phyloP scores from a whole-genome alignment of 257 asterid genomes.

The Przewalskia tangutica region DNA sequence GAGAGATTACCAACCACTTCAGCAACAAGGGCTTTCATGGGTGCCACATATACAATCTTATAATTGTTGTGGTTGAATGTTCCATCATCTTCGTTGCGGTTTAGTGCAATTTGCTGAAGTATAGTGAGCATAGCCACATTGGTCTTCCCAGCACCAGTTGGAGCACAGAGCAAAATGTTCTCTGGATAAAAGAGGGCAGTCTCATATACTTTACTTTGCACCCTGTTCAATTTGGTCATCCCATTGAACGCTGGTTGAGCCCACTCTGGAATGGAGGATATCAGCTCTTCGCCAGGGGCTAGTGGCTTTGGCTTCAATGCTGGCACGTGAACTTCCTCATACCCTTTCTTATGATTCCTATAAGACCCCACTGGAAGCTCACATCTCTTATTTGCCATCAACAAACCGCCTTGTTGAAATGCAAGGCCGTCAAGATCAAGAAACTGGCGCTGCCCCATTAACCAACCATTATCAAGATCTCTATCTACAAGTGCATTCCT shows the following conservation, averaged over 20 bases:
- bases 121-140: slow-evolving; percentile 42
- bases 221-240: slow-evolving; percentile 30
- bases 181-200: slow-evolving; percentile 32
- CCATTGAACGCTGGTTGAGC: slow-evolving; percentile 34
- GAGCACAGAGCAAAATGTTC: slow-evolving; percentile 34
- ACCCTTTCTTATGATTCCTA: slow-evolving; percentile 26
- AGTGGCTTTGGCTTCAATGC: slow-evolving; percentile 24
- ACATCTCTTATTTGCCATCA: slow-evolving; percentile 28
- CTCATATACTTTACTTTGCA: slow-evolving; percentile 35
- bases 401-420: slow-evolving; percentile 21
- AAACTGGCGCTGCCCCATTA: slow-evolving; percentile 30
- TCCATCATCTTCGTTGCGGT: slow-evolving; percentile 26
- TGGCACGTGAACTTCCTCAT: slow-evolving; percentile 37
- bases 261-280: slow-evolving; percentile 34
- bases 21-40: slow-evolving; percentile 42
- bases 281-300: slow-evolving; percentile 20
- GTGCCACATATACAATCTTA: slow-evolving; percentile 40
- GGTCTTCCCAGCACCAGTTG: slow-evolving; percentile 43
- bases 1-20: slow-evolving; percentile 37
- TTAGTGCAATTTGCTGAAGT: slow-evolving; percentile 29
- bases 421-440: slow-evolving; percentile 35
- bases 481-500: slow-evolving; percentile 15
- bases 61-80: slow-evolving; percentile 21
- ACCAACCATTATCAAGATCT: slow-evolving; percentile 25
- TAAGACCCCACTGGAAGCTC: slow-evolving; percentile 26